Evolutionary conservation across 768 basidiomycete species (phyloP), one percentile per base, ranked within the genome.

Genomic region (Lanmaoa pseudosensibilis): DNA sequence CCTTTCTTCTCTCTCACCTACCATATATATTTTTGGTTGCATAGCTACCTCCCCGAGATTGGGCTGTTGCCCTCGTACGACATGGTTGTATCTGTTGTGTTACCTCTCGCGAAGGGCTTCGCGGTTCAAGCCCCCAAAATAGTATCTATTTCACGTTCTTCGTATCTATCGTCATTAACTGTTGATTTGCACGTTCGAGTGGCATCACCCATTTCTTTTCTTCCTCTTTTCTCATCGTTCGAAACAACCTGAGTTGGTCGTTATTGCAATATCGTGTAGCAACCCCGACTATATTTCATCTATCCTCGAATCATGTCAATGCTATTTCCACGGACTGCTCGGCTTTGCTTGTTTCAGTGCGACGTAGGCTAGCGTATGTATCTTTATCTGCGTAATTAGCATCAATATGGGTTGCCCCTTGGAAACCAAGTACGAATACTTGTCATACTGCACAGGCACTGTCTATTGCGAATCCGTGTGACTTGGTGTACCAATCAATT

Each of bases 51-150:
- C 39, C 47, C 51, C 36, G 49, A 51, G 34, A 45, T 52, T 52
- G 63, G 54, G 27, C 34, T 44, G 54, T 52, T 50, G 43, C 53
- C 47, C 45, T 33, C 46, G 50, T 57, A 69, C 52, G 50, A 59
- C 60, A 63, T 36, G 34, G 58, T 45, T 66, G 64, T 67, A 65
- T 67, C 64, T 54, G 61, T 69, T 67, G 54, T 62, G 52, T 57
- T 61, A 43, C 55, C 32, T 59, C 66, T n/a, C 54, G 77, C 78
- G 79, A 79, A 79, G 78, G 78, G 79, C 78, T 79, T 79, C 78
- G 78, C 78, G 53, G 37, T 60, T 65, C 65, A 76, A 77, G 78
- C 72, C 77, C 77, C 61, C 16, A 60, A n/a, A 77, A 77, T 71
- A 54, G 53, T 62, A 67, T 62, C 47, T 68, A 61, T 69, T 59